These are phyloP conservation scores for Rosa rugosa DNA, from an alignment of 306 rosid genomes.

Conservation along the genomic window DNA sequence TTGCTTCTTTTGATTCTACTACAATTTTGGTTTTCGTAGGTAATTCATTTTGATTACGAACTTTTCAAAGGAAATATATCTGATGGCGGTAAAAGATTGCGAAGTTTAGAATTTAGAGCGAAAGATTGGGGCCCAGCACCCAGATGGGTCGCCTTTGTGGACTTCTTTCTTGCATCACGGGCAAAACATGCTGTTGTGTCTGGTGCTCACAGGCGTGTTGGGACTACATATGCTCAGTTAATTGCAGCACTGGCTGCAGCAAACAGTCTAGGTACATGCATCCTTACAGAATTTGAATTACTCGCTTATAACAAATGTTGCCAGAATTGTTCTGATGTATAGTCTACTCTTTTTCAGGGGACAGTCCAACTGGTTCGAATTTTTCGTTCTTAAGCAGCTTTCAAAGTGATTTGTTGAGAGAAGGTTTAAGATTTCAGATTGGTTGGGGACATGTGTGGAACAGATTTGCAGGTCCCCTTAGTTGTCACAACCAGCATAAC, in stretches of 20 bases:
- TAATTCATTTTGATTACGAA: constrained; percentile 82
- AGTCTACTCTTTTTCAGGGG: constrained; percentile 41
- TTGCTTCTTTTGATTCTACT: constrained; percentile 2
- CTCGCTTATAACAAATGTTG: neutral
- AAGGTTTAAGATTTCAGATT: constrained; percentile 76
- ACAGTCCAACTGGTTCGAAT: constrained; percentile 46
- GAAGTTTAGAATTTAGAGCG: constrained; percentile 65
- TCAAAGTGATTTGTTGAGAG: constrained; percentile 67
- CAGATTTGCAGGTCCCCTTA: constrained; percentile 81
- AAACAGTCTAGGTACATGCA: constrained; percentile 52
- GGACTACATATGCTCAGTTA: constrained; percentile 95
- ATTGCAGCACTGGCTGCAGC: constrained; percentile 92
- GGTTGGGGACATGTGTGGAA: constrained; percentile 99
- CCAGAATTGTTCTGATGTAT: neutral
- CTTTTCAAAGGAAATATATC: constrained; percentile 70
- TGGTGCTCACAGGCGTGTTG: constrained; percentile 93
- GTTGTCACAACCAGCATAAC: constrained; percentile 63
- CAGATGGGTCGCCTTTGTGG: constrained; percentile 98
- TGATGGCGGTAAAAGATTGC: constrained; percentile 34
- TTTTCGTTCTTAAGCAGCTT: constrained; percentile 81
- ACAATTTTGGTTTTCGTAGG: constrained; percentile 43
- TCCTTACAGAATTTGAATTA: neutral
- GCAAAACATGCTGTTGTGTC: constrained; percentile 77
- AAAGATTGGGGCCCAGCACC: constrained; percentile 99
- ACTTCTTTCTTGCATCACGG: constrained; percentile 89